These are phyloP conservation scores for Gyromitra esculenta DNA, from an alignment of 2,329 filamentous ascomycete genomes.

Conservation along the genomic window DNA sequence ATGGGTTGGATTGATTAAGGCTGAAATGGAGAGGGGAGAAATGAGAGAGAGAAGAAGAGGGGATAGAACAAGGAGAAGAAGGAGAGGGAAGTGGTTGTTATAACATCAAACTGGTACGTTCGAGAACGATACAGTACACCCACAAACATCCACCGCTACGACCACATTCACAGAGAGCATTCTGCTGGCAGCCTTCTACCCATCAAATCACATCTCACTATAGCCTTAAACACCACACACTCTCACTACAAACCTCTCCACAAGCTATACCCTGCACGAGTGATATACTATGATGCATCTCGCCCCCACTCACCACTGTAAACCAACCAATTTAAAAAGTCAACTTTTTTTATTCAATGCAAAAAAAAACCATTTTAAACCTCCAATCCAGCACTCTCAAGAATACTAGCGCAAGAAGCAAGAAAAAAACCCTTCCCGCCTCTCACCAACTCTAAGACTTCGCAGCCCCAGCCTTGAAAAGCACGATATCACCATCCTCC, in stretches of 20 bases:
- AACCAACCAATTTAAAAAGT: background rate
- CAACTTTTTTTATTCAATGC: constrained; percentile 2
- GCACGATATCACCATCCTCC: constrained; percentile 80
- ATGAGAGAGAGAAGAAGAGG: background rate
- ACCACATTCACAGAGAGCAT: no score
- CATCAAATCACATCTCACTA: no score
- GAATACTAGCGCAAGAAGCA: background rate
- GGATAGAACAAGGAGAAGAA: background rate
- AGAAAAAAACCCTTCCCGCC: background rate
- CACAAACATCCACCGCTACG: no score
- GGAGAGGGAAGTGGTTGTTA: no score
- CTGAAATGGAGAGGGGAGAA: background rate
- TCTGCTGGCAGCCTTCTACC: no score
- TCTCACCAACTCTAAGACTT: constrained; percentile 67
- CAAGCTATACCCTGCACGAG: background rate
- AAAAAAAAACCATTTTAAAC: background rate
- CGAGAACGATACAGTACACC: no score
- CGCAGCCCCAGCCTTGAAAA: constrained; percentile 89
- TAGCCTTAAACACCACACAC: no score
- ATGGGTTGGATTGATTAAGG: no score
- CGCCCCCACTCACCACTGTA: background rate
- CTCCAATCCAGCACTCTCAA: background rate
- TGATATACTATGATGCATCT: background rate
- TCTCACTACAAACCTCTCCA: no score
- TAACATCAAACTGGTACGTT: no score